Base-by-base conservation (phyloP, 805 yeast species). In the Yarrowia divulgata region DNA sequence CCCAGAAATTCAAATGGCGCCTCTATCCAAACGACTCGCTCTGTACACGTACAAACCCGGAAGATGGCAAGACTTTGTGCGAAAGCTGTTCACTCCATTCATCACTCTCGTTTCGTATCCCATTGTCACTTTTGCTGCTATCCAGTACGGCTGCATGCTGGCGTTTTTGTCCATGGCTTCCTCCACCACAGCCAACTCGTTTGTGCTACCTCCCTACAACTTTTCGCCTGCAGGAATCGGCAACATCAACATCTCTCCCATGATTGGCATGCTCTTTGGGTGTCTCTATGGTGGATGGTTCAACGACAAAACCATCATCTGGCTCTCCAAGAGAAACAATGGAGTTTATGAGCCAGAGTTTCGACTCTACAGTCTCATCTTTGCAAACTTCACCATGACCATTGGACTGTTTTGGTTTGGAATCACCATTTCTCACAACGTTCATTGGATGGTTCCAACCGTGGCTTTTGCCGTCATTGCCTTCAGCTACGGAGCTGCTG, bases 381-480 rank as follows among this genome's bases (percentile, higher is more conserved):
- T 18, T n/a, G 55, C 55, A 34, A 50, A 50, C 23, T 16, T 50
- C 23, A n/a, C 55, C 18, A 5, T 50, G 23, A 50, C 55, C 16
- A 50, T 50, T 6, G 55, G 55, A 5, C 2, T 34, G 39, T 34
- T 50, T 12, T 1, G 34, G 23, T 50, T 50, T n/a, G 55, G 55
- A 16, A 16, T 50, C 16, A n/a, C 55, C 16, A 34, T 34, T 1
- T 40, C 55, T 29, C 9, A 50, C 18, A 4, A 10, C n/a, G 29
- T n/a, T 16, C 39, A 32, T 12, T 50, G 55, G 55, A 50, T 50
- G 39, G 55, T 50, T 50, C 55, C 55, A 9, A n/a, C 55, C 4
- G n/a, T 50, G 7, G 55, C 40, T 0, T 50, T 50, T 50, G 55
- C 55, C 14, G n/a, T 50, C 8, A 12, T 50, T 7, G 18, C 18